These are phyloP conservation scores for Colletotrichum sp. DNA, from an alignment of 2,329 filamentous ascomycete genomes.

Conservation along the genomic window DNA sequence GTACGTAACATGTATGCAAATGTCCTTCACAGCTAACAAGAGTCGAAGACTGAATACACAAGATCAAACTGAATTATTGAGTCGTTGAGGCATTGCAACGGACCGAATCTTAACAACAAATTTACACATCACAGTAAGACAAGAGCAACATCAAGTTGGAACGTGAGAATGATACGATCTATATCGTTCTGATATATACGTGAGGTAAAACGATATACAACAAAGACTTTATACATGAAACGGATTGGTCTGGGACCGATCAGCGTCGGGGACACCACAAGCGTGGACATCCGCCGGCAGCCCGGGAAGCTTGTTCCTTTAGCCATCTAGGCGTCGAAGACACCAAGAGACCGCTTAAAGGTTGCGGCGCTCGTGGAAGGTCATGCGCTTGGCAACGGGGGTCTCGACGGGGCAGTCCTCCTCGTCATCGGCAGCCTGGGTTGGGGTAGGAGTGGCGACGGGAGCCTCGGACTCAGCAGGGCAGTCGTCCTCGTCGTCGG, in stretches of 20 bases:
- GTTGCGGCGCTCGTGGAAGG: slow-evolving; percentile 19
- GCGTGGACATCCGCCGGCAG: neutral
- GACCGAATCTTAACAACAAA: neutral
- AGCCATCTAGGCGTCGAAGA: neutral
- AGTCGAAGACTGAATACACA: rapidly evolving
- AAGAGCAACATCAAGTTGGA: neutral
- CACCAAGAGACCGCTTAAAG: neutral
- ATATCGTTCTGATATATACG: slow-evolving; percentile 15
- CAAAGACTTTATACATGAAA: slow-evolving; percentile 18
- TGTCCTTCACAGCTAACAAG: neutral
- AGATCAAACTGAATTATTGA: neutral
- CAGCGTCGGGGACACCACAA: slow-evolving; percentile 1
- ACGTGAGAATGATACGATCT: slow-evolving; percentile 10
- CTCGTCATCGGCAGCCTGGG: slow-evolving; percentile 5
- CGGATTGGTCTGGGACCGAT: neutral
- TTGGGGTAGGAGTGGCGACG: neutral
- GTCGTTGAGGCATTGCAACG: rapidly evolving
- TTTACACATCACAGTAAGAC: neutral
- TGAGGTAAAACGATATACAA: slow-evolving; percentile 15
- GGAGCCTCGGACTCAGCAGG: slow-evolving; percentile 8
- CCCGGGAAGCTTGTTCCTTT: neutral
- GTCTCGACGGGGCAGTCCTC: slow-evolving; percentile 19
- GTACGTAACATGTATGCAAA: neutral
- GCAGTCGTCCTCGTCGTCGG: slow-evolving; percentile 7
- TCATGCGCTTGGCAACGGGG: slow-evolving; percentile 16